Evolutionary conservation across 176 grass and related monocot species (phyloP).

Genomic region (Aegilops bicornis): DNA sequence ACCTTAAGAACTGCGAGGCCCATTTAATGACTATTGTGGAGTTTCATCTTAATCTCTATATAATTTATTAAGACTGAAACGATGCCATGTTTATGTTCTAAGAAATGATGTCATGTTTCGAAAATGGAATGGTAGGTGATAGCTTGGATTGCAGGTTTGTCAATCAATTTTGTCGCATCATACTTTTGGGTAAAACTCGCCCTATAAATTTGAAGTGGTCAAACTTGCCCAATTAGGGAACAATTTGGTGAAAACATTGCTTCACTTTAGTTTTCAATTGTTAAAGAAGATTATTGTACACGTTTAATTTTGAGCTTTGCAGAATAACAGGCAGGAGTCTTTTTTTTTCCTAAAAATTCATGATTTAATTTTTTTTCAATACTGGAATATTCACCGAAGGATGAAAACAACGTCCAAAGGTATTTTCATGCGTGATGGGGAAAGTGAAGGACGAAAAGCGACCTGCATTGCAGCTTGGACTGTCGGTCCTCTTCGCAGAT

Average conservation of each 20-base stretch:
- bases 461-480: constrained; percentile 38
- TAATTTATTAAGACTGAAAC: constrained; percentile 11
- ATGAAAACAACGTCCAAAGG: not conserved
- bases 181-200: not conserved
- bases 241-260: not conserved
- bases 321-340: not conserved
- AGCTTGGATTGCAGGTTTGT: not conserved
- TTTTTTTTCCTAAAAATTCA: not conserved
- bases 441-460: not conserved
- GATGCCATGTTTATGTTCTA: not conserved
- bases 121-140: not conserved
- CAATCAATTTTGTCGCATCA: not conserved
- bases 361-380: not conserved
- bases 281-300: not conserved
- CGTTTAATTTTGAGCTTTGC: not conserved
- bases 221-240: not conserved
- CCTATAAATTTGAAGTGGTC: not conserved
- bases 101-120: not conserved
- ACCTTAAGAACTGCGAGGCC: not conserved
- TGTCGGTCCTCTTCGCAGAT: constrained; percentile 41
- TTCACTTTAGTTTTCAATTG: not conserved
- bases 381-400: not conserved
- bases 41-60: not conserved
- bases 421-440: not conserved
- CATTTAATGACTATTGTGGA: not conserved